These are phyloP conservation scores for Trichoderma citrinoviride DNA, from an alignment of 2,329 filamentous ascomycete genomes.

Conservation along the genomic window DNA sequence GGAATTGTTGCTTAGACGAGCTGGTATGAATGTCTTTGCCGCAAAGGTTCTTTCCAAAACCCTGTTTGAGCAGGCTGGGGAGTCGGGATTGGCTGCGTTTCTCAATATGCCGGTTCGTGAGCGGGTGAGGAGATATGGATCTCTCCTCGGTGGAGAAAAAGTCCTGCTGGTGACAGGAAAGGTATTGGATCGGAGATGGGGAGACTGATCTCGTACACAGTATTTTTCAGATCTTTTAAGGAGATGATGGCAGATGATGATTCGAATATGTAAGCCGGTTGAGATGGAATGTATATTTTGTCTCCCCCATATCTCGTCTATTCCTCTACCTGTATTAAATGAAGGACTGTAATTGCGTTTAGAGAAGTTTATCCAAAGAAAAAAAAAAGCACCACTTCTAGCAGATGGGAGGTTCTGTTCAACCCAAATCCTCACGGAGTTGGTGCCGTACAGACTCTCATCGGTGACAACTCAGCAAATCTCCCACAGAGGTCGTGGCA, in stretches of 20 bases:
- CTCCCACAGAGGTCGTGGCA: constrained; percentile 65
- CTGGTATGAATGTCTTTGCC: constrained; percentile 39
- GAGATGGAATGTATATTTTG: neutral
- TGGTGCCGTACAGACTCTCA: neutral
- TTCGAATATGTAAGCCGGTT: neutral
- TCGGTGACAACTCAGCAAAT: constrained; percentile 45
- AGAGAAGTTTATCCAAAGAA: neutral
- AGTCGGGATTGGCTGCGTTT: constrained; percentile 33
- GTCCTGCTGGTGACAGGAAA: constrained; percentile 23
- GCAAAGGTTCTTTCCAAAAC: constrained; percentile 35
- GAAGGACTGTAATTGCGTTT: neutral
- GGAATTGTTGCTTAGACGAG: constrained; percentile 37
- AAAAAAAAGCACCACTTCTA: neutral
- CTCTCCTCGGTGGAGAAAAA: constrained; percentile 31
- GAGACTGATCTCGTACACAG: neutral
- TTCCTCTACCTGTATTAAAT: constrained; percentile 1
- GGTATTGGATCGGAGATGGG: constrained; percentile 10
- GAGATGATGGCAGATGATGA: neutral
- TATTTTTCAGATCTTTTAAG: neutral
- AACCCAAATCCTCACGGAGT: neutral
- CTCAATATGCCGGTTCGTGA: constrained; percentile 32
- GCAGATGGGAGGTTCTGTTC: neutral
- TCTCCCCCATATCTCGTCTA: neutral
- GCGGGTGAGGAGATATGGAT: constrained; percentile 29
- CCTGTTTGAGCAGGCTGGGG: constrained; percentile 30